Conservation (phyloP, 495 filamentous ascomycete species). For the Sabuloglossum arenarium region DNA sequence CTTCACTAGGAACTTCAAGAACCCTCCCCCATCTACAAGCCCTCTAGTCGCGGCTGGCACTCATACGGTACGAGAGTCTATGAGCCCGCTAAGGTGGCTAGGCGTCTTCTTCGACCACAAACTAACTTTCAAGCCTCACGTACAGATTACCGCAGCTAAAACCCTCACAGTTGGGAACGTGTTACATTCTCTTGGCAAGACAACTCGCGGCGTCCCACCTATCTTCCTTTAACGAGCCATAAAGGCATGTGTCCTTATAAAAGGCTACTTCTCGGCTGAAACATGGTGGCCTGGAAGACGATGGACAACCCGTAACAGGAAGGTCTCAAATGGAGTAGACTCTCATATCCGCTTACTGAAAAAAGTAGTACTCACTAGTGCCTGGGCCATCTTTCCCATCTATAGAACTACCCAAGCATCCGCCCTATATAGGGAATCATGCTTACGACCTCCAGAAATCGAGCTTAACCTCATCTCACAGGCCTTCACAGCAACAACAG, state of each 20-base stretch:
- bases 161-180: background rate
- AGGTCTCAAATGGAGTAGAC: background rate
- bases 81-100: background rate
- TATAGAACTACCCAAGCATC: background rate
- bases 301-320: no score
- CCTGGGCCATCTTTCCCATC: background rate
- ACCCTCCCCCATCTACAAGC: no score
- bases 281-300: background rate
- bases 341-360: background rate
- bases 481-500: background rate
- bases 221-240: background rate
- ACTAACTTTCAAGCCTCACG: background rate
- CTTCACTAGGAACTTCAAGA: no score
- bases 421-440: background rate
- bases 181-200: background rate
- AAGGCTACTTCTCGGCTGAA: background rate
- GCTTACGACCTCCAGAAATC: background rate
- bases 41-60: no score
- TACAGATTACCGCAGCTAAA: background rate
- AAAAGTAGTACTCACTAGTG: background rate
- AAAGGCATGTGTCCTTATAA: background rate
- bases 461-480: background rate
- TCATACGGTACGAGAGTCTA: background rate
- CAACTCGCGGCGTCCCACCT: background rate
- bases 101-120: background rate